Percentiles rank a stretch among this genome's conserved stretches.
These are phyloP conservation scores for Rhodocollybia butyracea DNA, from an alignment of 768 basidiomycete species.

Conservation along the genomic window DNA sequence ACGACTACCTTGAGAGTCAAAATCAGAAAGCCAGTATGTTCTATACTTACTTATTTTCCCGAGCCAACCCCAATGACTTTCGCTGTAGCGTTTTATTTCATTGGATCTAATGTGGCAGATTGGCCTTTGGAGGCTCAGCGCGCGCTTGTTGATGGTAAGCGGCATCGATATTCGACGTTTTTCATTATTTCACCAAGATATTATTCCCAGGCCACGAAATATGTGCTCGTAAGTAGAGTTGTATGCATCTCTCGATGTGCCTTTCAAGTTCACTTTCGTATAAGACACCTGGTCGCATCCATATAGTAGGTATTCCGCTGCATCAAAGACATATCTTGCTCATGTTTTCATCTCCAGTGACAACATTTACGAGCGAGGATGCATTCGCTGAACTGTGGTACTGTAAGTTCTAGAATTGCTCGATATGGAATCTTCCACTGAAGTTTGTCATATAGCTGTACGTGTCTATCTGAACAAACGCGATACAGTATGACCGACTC, in stretches of 20 bases:
- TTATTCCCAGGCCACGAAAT: slow-evolving; percentile 47
- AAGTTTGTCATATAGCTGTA: not conserved
- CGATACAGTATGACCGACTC: no score
- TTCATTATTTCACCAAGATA: not conserved
- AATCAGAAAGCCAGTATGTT: slow-evolving; percentile 60
- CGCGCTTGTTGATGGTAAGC: slow-evolving; percentile 45
- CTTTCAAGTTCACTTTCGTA: not conserved
- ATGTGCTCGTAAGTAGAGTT: slow-evolving; percentile 48
- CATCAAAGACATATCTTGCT: not conserved
- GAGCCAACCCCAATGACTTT: not conserved
- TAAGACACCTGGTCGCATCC: slow-evolving; percentile 54
- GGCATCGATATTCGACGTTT: not conserved
- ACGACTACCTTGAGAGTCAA: slow-evolving; percentile 46
- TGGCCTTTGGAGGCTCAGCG: slow-evolving; percentile 57
- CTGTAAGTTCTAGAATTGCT: slow-evolving; percentile 32
- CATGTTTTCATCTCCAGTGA: slow-evolving; percentile 36
- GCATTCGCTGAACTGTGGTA: slow-evolving; percentile 81
- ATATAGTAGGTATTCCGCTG: slow-evolving; percentile 37
- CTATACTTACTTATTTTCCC: not conserved
- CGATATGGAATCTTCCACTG: not conserved
- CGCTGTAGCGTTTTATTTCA: slow-evolving; percentile 53
- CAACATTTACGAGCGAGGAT: slow-evolving; percentile 54
- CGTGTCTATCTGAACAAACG: no score
- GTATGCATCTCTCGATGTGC: not conserved
- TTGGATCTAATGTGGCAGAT: slow-evolving; percentile 55